These are phyloP conservation scores for Dichotomocladium elegans DNA, from an alignment of 371 early-diverging fungal species.

Conservation along the genomic window DNA sequence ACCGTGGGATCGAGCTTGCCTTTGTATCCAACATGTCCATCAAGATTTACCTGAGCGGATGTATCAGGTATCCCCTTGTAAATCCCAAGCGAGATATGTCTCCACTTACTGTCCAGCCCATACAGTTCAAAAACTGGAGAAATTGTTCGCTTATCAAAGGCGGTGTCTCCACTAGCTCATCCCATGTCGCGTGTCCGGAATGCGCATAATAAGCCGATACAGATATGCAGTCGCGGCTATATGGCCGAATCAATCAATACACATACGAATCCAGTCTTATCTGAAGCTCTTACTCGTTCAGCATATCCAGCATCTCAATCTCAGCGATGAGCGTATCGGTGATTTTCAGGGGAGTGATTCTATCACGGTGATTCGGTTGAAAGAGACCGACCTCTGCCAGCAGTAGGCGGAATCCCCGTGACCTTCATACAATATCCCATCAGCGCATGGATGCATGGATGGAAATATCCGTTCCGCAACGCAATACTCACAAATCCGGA, in stretches of 20 bases:
- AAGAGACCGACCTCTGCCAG: constrained; percentile 67
- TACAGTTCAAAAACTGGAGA: constrained; percentile 61
- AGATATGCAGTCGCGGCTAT: constrained; percentile 71
- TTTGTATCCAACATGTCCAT: constrained; percentile 59
- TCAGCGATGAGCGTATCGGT: constrained; percentile 61
- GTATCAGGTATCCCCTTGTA: too few species aligned
- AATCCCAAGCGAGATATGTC: too few species aligned
- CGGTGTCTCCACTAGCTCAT: constrained; percentile 51
- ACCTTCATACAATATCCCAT: too few species aligned
- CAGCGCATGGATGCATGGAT: too few species aligned
- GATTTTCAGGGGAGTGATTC: constrained; percentile 58
- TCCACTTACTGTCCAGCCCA: constrained; percentile 68
- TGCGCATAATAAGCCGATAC: constrained; percentile 61
- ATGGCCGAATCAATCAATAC: background rate
- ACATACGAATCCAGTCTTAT: too few species aligned
- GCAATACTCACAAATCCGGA: constrained; percentile 22
- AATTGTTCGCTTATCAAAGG: constrained; percentile 56
- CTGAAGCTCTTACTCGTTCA: constrained; percentile 60
- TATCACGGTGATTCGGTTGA: constrained; percentile 48
- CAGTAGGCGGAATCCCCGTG: constrained; percentile 57
- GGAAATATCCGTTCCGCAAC: too few species aligned
- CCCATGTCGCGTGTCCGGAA: constrained; percentile 44
- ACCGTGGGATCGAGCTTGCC: constrained; percentile 53
- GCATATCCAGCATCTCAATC: constrained; percentile 59
- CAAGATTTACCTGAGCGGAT: constrained; percentile 49